These are phyloP conservation scores for Colletotrichum abscissum DNA, from an alignment of 2,329 filamentous ascomycete species.

Conservation along the genomic window DNA sequence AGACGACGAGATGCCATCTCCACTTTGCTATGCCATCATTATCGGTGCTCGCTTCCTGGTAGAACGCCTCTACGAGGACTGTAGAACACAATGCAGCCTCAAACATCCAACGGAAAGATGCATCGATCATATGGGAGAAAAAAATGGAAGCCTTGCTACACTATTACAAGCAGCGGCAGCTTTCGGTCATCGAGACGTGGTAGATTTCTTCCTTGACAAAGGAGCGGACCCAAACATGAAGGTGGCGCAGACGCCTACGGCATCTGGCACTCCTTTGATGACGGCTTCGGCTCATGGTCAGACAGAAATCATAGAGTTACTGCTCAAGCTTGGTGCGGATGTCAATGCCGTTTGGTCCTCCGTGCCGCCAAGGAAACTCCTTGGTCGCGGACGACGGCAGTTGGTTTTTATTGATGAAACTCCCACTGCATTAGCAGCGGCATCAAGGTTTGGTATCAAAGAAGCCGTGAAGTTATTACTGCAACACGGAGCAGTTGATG, in stretches of 20 bases:
- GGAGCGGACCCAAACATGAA: background rate
- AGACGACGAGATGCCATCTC: background rate
- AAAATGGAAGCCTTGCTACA: no score
- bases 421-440: no score
- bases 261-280: background rate
- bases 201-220: background rate
- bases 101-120: no score
- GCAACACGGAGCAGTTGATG: background rate
- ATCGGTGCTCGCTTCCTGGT: background rate
- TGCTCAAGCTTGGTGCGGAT: background rate
- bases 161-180: background rate
- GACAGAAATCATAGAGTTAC: background rate
- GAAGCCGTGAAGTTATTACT: no score
- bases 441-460: no score
- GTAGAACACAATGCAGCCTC: no score
- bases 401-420: no score
- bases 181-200: background rate
- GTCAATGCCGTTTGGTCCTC: background rate
- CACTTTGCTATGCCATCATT: background rate
- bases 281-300: background rate
- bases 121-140: no score
- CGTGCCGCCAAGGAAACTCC: no score
- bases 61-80: background rate
- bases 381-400: no score
- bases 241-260: rapidly evolving